These are phyloP conservation scores for Solanum chacoense DNA, from an alignment of 305 asterid genomes.

Conservation along the genomic window DNA sequence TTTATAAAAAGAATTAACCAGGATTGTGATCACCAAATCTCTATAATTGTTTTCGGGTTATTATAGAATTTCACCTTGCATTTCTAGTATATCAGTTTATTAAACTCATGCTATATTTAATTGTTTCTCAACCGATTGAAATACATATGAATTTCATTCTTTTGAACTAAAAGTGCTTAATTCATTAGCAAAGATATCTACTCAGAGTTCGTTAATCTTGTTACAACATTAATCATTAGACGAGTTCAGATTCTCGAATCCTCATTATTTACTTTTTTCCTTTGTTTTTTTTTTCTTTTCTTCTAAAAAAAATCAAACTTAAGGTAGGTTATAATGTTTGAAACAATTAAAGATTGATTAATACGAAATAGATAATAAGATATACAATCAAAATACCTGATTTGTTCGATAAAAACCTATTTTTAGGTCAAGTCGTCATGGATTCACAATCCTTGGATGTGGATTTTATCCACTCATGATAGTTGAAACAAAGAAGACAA, in stretches of 20 bases:
- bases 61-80: neutral
- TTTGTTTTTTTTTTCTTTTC: neutral
- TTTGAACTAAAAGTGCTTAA: neutral
- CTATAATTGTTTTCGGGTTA: neutral
- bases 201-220: neutral
- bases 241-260: neutral
- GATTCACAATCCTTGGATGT: neutral
- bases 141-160: neutral
- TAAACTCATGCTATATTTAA: neutral
- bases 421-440: neutral
- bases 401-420: too few species aligned
- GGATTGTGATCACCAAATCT: neutral
- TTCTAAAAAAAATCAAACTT: too few species aligned
- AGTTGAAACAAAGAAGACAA: too few species aligned
- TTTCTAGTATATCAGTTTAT: neutral
- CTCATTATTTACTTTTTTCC: neutral
- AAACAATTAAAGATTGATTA: neutral
- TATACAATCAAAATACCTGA: neutral
- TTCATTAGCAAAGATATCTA: too few species aligned
- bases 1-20: too few species aligned
- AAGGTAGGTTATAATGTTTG: neutral
- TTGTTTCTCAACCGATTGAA: neutral
- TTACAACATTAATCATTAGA: neutral
- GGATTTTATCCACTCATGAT: too few species aligned
- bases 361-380: neutral